phyloP scores from a whole-genome alignment of 148 eudicot species.

The Vaccinium macrocarpon region DNA sequence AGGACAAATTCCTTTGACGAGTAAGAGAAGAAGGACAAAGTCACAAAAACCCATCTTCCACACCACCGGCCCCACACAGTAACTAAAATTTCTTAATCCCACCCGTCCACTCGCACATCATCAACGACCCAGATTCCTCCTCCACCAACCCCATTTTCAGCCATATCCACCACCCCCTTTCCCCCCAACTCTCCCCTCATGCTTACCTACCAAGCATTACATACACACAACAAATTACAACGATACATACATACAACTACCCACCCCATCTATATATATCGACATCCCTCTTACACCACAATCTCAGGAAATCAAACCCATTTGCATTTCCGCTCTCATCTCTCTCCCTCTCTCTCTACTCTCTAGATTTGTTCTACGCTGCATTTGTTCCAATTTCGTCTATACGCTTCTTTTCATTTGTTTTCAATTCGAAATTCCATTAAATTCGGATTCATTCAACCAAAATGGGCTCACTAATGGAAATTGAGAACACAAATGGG shows the following conservation, averaged over 20 bases:
- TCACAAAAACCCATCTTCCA: not conserved
- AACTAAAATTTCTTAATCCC: not conserved
- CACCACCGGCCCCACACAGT: not conserved
- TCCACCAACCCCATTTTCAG: constrained; percentile 22
- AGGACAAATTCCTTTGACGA: not conserved
- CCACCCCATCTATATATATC: not conserved
- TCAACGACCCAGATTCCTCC: not conserved
- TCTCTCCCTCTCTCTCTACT: not conserved
- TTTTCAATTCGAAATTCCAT: not conserved
- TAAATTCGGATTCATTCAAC: not conserved
- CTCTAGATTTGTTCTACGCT: not conserved
- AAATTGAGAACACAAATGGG: not conserved
- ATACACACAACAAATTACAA: not conserved
- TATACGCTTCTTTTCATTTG: not conserved
- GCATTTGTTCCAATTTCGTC: not conserved
- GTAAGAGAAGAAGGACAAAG: not conserved
- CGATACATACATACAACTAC: not conserved
- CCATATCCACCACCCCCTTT: not conserved
- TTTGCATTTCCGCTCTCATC: not conserved
- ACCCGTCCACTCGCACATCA: not conserved
- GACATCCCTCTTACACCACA: constrained; percentile 8
- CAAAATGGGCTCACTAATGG: not conserved
- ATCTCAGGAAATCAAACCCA: constrained; percentile 12
- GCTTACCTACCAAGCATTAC: constrained; percentile 22
- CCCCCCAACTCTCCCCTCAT: constrained; percentile 10